Evolutionary conservation across 495 filamentous ascomycete genomes (phyloP), one percentile per base, ranked within the genome.

Genomic region (Xylaria sp.): DNA sequence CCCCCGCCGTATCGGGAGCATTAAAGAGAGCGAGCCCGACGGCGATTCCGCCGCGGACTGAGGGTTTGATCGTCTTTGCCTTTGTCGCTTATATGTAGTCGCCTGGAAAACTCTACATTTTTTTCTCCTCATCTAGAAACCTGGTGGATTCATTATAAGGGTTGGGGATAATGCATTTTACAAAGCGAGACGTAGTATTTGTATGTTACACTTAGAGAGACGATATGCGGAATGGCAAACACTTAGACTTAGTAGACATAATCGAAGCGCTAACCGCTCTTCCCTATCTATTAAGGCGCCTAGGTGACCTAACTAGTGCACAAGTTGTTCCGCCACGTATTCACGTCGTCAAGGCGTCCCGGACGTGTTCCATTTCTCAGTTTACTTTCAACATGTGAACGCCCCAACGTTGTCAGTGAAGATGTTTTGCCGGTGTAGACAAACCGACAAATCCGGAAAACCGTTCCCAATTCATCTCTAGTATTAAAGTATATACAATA

Each of bases 1-100:
- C 76, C 73, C 33, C 77, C 77, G 24, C 73, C 77, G 37, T 79
- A 79, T 44, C 57, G 61, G 26, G 74, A 72, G 62, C 43, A 62
- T 33, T 75, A 55, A 48, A 43, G 63, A 58, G 50, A 58, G 48
- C 26, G 15, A 26, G 2, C 21, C 37, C 46, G 59, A 46, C 6
- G 35, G 15, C 61, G 68, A 35, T 17, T 44, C 0, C 24, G 2
- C 55, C 26, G 35, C n/a, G 35, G 48, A 11, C 8, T 29, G 48
- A 26, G 66, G 53, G 12, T 5, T 26, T 68, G 53, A 46, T 26
- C 3, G 6, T 21, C n/a, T 50, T 7, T 43, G n/a, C 14, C 19
- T 35, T 41, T 21, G 44, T 5, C 2, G 12, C 15, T 50, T 17
- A 26, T 6, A 24, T 11, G 37, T 9, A 14, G n/a, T 26, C 7